Conservation (phyloP, 2,329 filamentous ascomycete species). For the Lachnellula occidentalis region DNA sequence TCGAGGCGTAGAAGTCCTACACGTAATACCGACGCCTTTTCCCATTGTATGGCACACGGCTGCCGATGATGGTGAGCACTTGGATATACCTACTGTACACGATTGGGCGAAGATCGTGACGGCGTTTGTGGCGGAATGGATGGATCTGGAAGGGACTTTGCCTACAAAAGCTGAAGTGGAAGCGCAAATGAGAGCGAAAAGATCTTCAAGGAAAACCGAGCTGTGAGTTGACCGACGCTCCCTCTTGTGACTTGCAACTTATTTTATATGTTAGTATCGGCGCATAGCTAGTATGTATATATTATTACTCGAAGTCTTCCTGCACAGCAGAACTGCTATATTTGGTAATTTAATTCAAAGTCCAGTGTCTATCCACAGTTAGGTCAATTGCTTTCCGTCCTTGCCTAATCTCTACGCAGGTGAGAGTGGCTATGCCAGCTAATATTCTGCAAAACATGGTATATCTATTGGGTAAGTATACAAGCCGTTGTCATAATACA, state of each 20-base stretch:
- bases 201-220: conserved; percentile 23
- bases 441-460: no score
- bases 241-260: conserved; percentile 12
- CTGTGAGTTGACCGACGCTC: conserved; percentile 28
- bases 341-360: no score
- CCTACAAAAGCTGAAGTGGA: conserved; percentile 11
- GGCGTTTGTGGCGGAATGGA: conserved; percentile 85
- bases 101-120: conserved; percentile 86
- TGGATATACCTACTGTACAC: conserved; percentile 72
- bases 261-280: conserved; percentile 13
- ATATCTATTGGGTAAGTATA: no score
- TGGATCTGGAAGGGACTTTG: conserved; percentile 57
- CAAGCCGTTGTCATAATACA: no score
- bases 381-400: no score
- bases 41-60: conserved; percentile 82
- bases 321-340: no score
- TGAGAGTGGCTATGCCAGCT: no score
- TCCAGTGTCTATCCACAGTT: no score
- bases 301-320: neutral
- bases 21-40: conserved; percentile 82
- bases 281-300: neutral
- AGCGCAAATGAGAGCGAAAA: conserved; percentile 12
- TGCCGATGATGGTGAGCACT: conserved; percentile 74
- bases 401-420: no score
- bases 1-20: conserved; percentile 80